Percentiles rank a stretch among this genome's conserved stretches.
These are phyloP conservation scores for Apiotrichum brassicae DNA, from an alignment of 1,284 basidiomycete genomes.

Conservation along the genomic window DNA sequence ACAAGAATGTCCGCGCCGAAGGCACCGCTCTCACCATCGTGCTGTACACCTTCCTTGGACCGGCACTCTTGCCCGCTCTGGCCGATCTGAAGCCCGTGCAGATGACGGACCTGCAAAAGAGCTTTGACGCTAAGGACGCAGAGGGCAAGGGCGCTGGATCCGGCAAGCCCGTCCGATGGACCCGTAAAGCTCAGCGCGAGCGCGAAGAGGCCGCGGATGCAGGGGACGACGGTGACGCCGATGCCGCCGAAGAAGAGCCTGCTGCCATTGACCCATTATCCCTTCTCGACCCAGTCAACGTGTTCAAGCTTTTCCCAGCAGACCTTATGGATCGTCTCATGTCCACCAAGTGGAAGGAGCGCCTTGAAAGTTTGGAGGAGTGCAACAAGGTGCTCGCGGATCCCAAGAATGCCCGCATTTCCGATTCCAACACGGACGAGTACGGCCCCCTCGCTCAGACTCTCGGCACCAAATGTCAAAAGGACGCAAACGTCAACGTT, in stretches of 20 bases:
- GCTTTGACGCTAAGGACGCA: slow-evolving; percentile 76
- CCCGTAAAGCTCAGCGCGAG: slow-evolving; percentile 71
- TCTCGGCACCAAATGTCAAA: slow-evolving; percentile 72
- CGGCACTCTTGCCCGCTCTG: slow-evolving; percentile 78
- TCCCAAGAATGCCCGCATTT: slow-evolving; percentile 65
- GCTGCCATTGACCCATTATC: slow-evolving; percentile 66
- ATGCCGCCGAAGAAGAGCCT: slow-evolving; percentile 41
- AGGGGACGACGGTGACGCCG: slow-evolving; percentile 39
- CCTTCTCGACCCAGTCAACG: slow-evolving; percentile 76
- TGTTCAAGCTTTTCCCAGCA: slow-evolving; percentile 65
- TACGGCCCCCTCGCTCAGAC: slow-evolving; percentile 49
- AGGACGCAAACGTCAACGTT: slow-evolving; percentile 93
- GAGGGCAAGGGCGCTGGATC: slow-evolving; percentile 75
- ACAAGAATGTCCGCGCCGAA: slow-evolving; percentile 93
- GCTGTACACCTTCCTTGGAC: slow-evolving; percentile 83
- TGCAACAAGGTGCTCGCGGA: slow-evolving; percentile 63
- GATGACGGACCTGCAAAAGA: slow-evolving; percentile 88
- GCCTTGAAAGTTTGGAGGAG: slow-evolving; percentile 86
- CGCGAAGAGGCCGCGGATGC: slow-evolving; percentile 52
- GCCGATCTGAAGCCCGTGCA: slow-evolving; percentile 97
- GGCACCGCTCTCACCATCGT: slow-evolving; percentile 69
- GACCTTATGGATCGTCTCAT: slow-evolving; percentile 67
- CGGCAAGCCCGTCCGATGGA: slow-evolving; percentile 70
- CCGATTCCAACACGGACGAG: slow-evolving; percentile 57
- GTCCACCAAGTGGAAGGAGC: slow-evolving; percentile 97